Conservation (phyloP, 768 basidiomycete genomes). For the Dendrothele bispora region DNA sequence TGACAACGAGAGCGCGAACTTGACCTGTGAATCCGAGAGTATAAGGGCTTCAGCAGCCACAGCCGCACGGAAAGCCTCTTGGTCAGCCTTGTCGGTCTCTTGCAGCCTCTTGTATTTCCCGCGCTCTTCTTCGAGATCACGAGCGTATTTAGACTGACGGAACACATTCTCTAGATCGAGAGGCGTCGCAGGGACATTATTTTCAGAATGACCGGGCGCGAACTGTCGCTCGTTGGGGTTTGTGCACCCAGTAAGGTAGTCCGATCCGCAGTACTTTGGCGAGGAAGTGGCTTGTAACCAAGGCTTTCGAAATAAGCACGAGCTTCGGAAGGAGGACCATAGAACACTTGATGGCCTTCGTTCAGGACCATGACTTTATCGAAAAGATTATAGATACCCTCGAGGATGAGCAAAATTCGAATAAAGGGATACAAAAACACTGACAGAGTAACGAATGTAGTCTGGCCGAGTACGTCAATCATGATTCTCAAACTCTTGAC, state of each 20-base stretch:
- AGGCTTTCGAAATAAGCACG: slow-evolving; percentile 75
- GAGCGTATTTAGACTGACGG: slow-evolving; percentile 44
- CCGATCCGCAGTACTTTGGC: slow-evolving; percentile 87
- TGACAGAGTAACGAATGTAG: slow-evolving; percentile 77
- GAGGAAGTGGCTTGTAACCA: slow-evolving; percentile 72
- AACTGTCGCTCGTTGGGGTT: slow-evolving; percentile 86
- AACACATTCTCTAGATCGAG: slow-evolving; percentile 67
- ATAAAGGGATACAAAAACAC: slow-evolving; percentile 20
- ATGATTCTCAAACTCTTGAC: slow-evolving; percentile 74
- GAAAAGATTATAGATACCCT: slow-evolving; percentile 74
- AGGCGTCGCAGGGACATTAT: slow-evolving; percentile 66
- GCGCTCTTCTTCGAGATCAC: slow-evolving; percentile 44
- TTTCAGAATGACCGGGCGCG: slow-evolving; percentile 55
- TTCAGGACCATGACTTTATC: slow-evolving; percentile 88
- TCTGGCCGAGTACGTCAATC: slow-evolving; percentile 81
- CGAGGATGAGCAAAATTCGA: slow-evolving; percentile 22
- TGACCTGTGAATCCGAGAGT: slow-evolving; percentile 79
- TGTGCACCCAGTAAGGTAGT: slow-evolving; percentile 81
- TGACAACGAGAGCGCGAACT: slow-evolving; percentile 62
- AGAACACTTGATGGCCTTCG: slow-evolving; percentile 80
- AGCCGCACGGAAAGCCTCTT: slow-evolving; percentile 75
- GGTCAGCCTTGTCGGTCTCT: slow-evolving; percentile 64
- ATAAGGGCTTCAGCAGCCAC: slow-evolving; percentile 80
- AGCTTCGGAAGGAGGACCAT: slow-evolving; percentile 71
- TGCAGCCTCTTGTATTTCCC: slow-evolving; percentile 54